These are phyloP conservation scores for Eremothecium cymbalariae DNA, from an alignment of 1,139 yeast species.

Conservation along the genomic window DNA sequence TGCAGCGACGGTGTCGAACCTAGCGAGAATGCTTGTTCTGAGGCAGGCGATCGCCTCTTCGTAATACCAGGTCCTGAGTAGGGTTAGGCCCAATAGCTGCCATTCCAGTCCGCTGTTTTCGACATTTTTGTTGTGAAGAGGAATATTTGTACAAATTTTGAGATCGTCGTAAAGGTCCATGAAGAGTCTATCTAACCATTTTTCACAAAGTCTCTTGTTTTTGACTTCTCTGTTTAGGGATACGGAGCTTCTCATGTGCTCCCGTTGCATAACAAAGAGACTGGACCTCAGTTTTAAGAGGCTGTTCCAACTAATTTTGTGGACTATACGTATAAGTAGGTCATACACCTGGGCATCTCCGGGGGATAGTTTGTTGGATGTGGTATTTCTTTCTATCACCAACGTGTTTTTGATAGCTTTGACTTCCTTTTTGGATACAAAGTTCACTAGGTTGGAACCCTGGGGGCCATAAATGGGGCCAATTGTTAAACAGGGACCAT, in stretches of 20 bases:
- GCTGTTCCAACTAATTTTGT: constrained; percentile 83
- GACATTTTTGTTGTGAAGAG: constrained; percentile 56
- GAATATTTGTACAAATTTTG: constrained; percentile 68
- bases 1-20: constrained; percentile 56
- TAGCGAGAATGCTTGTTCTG: constrained; percentile 61
- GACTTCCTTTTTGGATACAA: constrained; percentile 38
- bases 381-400: constrained; percentile 65
- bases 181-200: constrained; percentile 89
- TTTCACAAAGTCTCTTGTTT: constrained; percentile 78
- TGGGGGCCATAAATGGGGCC: constrained; percentile 53
- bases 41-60: constrained; percentile 79
- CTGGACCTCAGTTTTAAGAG: constrained; percentile 69
- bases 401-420: constrained; percentile 52
- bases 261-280: constrained; percentile 94
- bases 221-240: constrained; percentile 34
- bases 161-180: constrained; percentile 83
- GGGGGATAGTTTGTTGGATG: constrained; percentile 69
- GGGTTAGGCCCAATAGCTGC: constrained; percentile 83
- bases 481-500: constrained; percentile 31
- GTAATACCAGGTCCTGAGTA: constrained; percentile 68
- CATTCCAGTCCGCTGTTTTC: constrained; percentile 83
- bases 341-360: constrained; percentile 59
- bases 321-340: constrained; percentile 52
- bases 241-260: constrained; percentile 36
- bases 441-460: constrained; percentile 38